Evolutionary conservation across 129 eudicot genomes (phyloP).

Genomic region (Centaurea solstitialis): DNA sequence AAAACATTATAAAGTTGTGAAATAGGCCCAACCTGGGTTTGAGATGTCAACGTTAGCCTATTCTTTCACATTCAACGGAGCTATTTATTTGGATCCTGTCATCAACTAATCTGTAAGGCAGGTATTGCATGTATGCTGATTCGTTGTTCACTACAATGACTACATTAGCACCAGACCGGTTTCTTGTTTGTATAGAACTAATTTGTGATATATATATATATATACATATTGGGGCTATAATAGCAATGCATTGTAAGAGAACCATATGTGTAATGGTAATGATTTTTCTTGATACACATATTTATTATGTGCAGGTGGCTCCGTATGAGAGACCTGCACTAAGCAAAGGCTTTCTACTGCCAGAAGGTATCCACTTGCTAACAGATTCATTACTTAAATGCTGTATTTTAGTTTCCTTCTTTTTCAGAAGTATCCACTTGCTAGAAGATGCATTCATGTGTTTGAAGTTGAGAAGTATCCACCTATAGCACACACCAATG

Average conservation of each 20-base stretch:
- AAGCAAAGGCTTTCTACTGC: slow-evolving; percentile 97
- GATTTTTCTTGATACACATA: not conserved
- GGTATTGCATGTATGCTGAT: slow-evolving; percentile 8
- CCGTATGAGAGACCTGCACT: slow-evolving; percentile 99
- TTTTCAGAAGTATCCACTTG: not conserved
- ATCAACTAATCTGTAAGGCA: not conserved
- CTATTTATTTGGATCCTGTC: not conserved
- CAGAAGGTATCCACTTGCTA: slow-evolving; percentile 68
- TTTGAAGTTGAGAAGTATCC: not conserved
- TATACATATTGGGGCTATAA: not conserved
- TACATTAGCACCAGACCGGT: not conserved
- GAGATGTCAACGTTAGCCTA: not conserved
- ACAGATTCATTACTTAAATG: not conserved
- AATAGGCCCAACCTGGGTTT: not conserved
- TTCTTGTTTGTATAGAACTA: not conserved
- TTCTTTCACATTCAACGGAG: slow-evolving; percentile 3
- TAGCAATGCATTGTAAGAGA: not conserved
- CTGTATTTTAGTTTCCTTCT: not conserved
- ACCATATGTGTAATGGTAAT: not conserved
- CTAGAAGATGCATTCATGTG: not conserved
- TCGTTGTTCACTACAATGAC: not conserved
- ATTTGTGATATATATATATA: not conserved
- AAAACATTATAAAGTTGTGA: not conserved
- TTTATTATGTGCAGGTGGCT: slow-evolving; percentile 62
- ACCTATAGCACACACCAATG: too few relatives aligned